phyloP scores from a whole-genome alignment of 2,329 filamentous ascomycete species.

The Epichloe sibirici region DNA sequence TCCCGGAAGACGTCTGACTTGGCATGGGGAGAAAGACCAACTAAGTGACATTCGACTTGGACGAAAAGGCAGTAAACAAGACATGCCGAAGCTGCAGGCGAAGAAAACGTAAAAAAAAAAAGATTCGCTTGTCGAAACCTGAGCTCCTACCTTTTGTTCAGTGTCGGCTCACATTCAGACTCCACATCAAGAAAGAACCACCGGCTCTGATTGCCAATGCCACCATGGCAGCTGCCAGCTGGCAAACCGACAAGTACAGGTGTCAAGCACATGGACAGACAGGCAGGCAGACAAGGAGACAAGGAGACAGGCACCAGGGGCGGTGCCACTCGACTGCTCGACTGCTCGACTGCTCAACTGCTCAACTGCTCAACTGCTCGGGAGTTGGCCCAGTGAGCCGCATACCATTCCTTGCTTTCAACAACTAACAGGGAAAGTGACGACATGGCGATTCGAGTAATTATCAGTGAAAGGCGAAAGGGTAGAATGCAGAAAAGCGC shows the following conservation, averaged over 20 bases:
- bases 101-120: neutral
- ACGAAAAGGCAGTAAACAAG: neutral
- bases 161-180: conserved; percentile 3
- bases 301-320: neutral
- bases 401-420: neutral
- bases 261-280: neutral
- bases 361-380: neutral
- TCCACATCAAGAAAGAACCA: conserved; percentile 3
- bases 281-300: neutral
- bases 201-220: neutral
- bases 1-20: neutral
- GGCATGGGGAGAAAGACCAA: neutral
- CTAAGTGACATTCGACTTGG: neutral
- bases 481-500: neutral
- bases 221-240: conserved; percentile 4
- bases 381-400: too few species aligned
- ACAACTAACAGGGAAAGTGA: neutral
- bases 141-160: conserved; percentile 5
- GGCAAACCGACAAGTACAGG: neutral
- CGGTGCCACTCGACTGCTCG: neutral
- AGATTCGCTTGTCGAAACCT: neutral
- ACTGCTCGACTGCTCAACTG: neutral
- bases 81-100: neutral
- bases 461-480: neutral
- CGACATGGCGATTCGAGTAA: neutral